A percentile compares a stretch with the other conserved stretches of the same genome.
These are phyloP conservation scores for Meyerozyma guilliermondii DNA, from an alignment of 1,139 yeast genomes.

Conservation along the genomic window DNA sequence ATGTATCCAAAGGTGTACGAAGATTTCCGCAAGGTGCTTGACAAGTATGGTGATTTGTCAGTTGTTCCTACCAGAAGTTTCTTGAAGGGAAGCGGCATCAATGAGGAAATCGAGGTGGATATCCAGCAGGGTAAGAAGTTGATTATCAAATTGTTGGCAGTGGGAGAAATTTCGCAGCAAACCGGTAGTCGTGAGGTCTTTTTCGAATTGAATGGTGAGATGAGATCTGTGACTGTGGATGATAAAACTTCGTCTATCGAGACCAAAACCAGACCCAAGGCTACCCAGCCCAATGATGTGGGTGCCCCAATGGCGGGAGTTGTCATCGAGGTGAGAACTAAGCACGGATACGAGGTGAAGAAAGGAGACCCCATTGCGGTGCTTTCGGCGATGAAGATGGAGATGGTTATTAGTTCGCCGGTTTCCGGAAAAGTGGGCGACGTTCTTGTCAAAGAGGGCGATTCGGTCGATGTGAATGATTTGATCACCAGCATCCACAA, in stretches of 20 bases:
- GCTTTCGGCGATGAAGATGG: slow-evolving; percentile 99
- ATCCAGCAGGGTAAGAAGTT: slow-evolving; percentile 94
- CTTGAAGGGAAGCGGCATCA: slow-evolving; percentile 79
- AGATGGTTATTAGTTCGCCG: slow-evolving; percentile 95
- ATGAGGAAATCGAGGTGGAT: slow-evolving; percentile 84
- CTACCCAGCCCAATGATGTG: slow-evolving; percentile 86
- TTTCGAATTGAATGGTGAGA: slow-evolving; percentile 97
- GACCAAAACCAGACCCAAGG: slow-evolving; percentile 84
- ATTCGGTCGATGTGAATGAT: slow-evolving; percentile 92
- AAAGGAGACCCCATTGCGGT: slow-evolving; percentile 97
- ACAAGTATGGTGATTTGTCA: slow-evolving; percentile 85
- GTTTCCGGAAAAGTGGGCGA: slow-evolving; percentile 79
- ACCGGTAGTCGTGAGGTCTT: slow-evolving; percentile 95
- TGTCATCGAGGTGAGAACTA: slow-evolving; percentile 87
- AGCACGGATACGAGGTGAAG: slow-evolving; percentile 82
- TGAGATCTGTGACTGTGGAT: slow-evolving; percentile 89
- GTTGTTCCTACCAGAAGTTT: slow-evolving; percentile 90
- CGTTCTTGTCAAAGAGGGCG: slow-evolving; percentile 79
- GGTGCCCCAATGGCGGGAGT: slow-evolving; percentile 99
- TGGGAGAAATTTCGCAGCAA: slow-evolving; percentile 79
- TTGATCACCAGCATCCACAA: slow-evolving; percentile 44
- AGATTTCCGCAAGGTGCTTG: slow-evolving; percentile 67
- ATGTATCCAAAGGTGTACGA: slow-evolving; percentile 98
- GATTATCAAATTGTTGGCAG: slow-evolving; percentile 85
- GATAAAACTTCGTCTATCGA: slow-evolving; percentile 86